Evolutionary conservation across 1,284 basidiomycete species (phyloP), one percentile per base, ranked within the genome.

Genomic region (Ganoderma boninense): DNA sequence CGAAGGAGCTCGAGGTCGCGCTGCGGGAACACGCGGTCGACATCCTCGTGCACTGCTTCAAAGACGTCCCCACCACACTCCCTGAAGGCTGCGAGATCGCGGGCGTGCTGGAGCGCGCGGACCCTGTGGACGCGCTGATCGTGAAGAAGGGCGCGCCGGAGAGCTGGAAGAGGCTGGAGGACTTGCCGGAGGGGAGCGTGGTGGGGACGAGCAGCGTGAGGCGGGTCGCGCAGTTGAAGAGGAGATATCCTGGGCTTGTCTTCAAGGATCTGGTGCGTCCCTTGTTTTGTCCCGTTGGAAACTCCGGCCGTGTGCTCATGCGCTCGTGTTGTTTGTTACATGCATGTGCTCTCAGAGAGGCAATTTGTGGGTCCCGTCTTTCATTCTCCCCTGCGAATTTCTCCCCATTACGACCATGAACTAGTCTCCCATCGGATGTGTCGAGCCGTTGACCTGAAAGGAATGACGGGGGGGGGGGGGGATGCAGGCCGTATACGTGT

Each of bases 141-240:
- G 92, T 98, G 74, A 97, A 95, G 84, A 82, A 87, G 61, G 96
- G 92, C 14, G 52, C 26, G 52, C 52, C 52, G 1, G 82, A 92
- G 76, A 78, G 82, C 7, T 97, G 94, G 86, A 93, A 87, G 80
- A 87, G 82, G 2, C 84, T 99, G 66, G 92, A 93, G 62, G 96
- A 99, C 63, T 80, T 99, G 64, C 97, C 97, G 2, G 87, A 90
- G 13, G 97, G 97, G 18, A 94, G 92, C 73, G 94, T 97, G 29
- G 90, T 99, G 16, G 98, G 98, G 13, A 99, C 97, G 49, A 96
- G 96, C 74, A 97, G 95, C 77, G 95, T 99, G 29, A 87, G 98
- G 67, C 85, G 98, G 69, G 92, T 98, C 54, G 97, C 98, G 2
- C 97, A 99, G 82, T 81, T 99, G 69, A 92, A 92, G 81, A 61